Percentiles rank a stretch among this genome's conserved stretches.
These are phyloP conservation scores for Luffa acutangula DNA, from an alignment of 306 rosid genomes.

Conservation along the genomic window DNA sequence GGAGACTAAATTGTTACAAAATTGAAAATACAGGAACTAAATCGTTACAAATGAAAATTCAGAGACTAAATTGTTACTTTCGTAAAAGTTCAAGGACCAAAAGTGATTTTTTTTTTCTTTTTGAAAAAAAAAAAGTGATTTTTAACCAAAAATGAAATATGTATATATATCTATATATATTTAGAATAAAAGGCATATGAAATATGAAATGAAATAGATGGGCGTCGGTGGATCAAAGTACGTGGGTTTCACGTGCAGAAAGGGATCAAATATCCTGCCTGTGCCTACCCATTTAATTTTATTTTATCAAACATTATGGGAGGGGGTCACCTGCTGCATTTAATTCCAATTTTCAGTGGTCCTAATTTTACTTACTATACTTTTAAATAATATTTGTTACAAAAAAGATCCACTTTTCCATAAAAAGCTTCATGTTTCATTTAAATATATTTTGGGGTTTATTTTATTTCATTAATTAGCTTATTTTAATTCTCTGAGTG, in stretches of 20 bases:
- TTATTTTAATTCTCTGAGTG: not conserved
- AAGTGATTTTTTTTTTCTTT: no score
- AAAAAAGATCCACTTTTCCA: not conserved
- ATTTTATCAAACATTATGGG: not conserved
- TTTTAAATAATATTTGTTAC: not conserved
- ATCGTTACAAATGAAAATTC: no score
- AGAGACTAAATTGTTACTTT: no score
- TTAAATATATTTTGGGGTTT: not conserved
- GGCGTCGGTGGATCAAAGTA: not conserved
- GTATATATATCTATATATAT: no score
- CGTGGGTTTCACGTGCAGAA: conserved; percentile 5
- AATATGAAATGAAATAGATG: not conserved
- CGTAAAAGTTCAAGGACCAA: no score
- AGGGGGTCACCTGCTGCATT: conserved; percentile 1
- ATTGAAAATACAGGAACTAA: no score
- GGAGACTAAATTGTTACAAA: no score
- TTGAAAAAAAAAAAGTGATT: no score
- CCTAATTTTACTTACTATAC: not conserved
- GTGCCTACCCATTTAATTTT: not conserved
- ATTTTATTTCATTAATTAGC: not conserved
- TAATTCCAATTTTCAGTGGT: not conserved
- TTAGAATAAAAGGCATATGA: no score
- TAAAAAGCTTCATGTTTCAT: not conserved
- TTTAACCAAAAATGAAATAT: no score
- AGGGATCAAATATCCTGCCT: not conserved